A percentile compares a stretch with the other conserved stretches of the same genome.
phyloP scores from a whole-genome alignment of 2,329 filamentous ascomycete species.

The Fulvia fulva region DNA sequence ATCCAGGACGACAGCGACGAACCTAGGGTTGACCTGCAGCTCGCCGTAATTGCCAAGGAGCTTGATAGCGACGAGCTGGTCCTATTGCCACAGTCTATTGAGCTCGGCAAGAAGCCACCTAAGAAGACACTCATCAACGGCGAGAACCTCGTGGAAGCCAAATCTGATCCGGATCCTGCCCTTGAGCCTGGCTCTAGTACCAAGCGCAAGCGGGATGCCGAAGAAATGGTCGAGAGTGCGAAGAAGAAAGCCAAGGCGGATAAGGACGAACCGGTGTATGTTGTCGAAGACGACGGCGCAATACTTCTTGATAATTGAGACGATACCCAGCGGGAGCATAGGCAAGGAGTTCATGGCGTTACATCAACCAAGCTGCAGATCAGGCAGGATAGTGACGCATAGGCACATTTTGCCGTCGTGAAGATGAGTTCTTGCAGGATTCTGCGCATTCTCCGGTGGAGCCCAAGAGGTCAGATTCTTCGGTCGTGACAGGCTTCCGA shows the following conservation, averaged over 20 bases:
- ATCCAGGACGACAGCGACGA: conserved; percentile 80
- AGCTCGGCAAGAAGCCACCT: conserved; percentile 20
- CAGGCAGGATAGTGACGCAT: not conserved
- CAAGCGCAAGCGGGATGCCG: conserved; percentile 31
- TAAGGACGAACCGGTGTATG: conserved; percentile 16
- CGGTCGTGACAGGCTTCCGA: not conserved
- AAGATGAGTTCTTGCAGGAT: not conserved
- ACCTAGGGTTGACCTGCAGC: conserved; percentile 73
- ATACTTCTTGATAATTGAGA: conserved; percentile 27
- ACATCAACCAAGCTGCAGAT: not conserved
- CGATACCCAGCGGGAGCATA: not conserved
- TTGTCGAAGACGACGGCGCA: conserved; percentile 28
- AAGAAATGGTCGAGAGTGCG: conserved; percentile 21
- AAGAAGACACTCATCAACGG: conserved; percentile 17
- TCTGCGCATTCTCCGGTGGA: not conserved
- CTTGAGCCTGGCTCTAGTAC: conserved; percentile 2
- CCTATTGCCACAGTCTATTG: conserved; percentile 17
- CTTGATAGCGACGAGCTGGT: conserved; percentile 10
- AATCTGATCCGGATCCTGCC: not conserved
- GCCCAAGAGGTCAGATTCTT: not conserved
- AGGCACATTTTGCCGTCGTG: not conserved
- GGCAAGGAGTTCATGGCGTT: not conserved
- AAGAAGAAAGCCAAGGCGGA: conserved; percentile 25
- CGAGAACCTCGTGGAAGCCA: conserved; percentile 13
- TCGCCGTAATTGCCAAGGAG: conserved; percentile 38